phyloP scores from a whole-genome alignment of 257 asterid genomes.

The Lantana camara region DNA sequence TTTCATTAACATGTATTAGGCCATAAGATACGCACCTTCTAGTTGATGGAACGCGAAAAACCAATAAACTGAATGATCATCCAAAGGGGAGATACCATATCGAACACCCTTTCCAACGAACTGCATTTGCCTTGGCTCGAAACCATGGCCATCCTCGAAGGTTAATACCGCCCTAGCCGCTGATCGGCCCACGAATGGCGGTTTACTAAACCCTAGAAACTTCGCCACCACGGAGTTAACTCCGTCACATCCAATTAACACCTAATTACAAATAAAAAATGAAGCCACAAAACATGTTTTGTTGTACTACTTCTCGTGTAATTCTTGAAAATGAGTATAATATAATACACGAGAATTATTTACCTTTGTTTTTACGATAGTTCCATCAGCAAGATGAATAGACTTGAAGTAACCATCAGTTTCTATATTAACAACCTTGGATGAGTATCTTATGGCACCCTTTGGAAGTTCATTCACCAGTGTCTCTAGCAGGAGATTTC shows the following conservation, averaged over 20 bases:
- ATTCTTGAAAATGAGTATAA: too few species aligned
- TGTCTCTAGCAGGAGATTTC: constrained; percentile 59
- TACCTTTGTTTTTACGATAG: constrained; percentile 64
- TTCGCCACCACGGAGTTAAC: constrained; percentile 55
- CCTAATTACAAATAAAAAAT: constrained; percentile 27
- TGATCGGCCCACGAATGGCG: constrained; percentile 37
- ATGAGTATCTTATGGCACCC: constrained; percentile 60
- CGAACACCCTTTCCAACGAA: constrained; percentile 45
- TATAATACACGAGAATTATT: too few species aligned
- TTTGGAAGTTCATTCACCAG: constrained; percentile 61
- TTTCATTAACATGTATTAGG: too few species aligned
- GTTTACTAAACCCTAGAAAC: constrained; percentile 43
- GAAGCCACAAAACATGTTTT: too few species aligned
- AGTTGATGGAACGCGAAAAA: constrained; percentile 42
- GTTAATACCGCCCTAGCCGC: constrained; percentile 36
- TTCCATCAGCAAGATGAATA: constrained; percentile 75
- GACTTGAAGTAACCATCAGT: constrained; percentile 44
- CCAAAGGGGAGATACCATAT: constrained; percentile 44
- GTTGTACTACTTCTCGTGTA: too few species aligned
- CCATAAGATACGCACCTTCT: too few species aligned
- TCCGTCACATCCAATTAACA: constrained; percentile 58
- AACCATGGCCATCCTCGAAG: constrained; percentile 37
- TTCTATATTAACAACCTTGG: constrained; percentile 63
- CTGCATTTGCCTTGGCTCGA: constrained; percentile 39
- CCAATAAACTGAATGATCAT: constrained; percentile 44